Evolutionary conservation across 495 filamentous ascomycete species (phyloP).

Genomic region (Rhizodiscina lignyota): DNA sequence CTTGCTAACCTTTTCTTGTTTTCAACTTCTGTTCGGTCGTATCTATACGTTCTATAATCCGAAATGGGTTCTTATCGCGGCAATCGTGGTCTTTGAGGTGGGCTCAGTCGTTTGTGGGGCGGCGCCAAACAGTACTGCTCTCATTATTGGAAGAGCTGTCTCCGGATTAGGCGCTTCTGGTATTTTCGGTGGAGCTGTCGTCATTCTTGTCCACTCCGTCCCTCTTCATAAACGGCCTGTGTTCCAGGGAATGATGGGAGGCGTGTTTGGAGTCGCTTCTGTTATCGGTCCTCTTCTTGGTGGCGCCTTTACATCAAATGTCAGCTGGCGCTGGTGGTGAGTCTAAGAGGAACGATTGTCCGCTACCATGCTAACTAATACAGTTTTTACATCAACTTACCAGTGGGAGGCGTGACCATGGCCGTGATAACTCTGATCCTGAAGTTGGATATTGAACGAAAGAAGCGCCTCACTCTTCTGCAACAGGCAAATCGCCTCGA

Average conservation of each 20-base stretch:
- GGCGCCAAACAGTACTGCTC: conserved; percentile 2
- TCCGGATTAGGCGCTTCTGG: conserved; percentile 6
- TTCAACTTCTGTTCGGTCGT: conserved; percentile 1
- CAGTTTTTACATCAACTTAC: conserved; percentile 29
- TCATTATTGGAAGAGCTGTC: conserved; percentile 7
- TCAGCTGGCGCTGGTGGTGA: conserved; percentile 6
- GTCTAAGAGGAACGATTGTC: too few relatives aligned
- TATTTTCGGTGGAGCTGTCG: conserved; percentile 5
- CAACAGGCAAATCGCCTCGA: conserved; percentile 32
- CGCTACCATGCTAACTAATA: too few relatives aligned
- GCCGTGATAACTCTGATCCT: conserved; percentile 35
- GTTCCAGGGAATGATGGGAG: conserved; percentile 1
- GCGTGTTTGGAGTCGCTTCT: conserved; percentile 4
- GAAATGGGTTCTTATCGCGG: background rate
- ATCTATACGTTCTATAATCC: conserved; percentile 2
- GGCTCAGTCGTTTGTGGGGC: conserved; percentile 4
- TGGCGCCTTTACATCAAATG: conserved; percentile 3
- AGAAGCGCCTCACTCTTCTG: conserved; percentile 11
- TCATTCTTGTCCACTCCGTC: conserved; percentile 4
- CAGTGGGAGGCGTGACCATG: conserved; percentile 42
- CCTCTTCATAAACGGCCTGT: conserved; percentile 7
- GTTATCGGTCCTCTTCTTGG: conserved; percentile 6
- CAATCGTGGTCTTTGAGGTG: conserved; percentile 5
- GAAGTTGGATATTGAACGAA: conserved; percentile 11
- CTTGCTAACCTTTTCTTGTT: conserved; percentile 1